These are phyloP conservation scores for Funneliformis mosseae DNA, from an alignment of 192 early-diverging fungal genomes.

Conservation along the genomic window DNA sequence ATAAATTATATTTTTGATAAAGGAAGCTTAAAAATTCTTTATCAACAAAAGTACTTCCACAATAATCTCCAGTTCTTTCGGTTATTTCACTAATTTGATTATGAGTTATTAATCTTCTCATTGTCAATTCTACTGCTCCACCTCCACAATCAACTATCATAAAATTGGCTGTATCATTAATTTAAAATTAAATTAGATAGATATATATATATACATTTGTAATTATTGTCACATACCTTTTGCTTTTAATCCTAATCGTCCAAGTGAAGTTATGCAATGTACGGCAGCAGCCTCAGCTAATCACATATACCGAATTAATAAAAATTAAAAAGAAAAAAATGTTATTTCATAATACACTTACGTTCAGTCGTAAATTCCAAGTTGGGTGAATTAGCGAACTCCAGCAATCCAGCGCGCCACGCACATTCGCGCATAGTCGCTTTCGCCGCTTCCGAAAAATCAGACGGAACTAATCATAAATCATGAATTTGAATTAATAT, in stretches of 20 bases:
- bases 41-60: conserved; percentile 53
- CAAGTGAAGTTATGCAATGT: neutral
- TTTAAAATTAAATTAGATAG: neutral
- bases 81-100: conserved; percentile 49
- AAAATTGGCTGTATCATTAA: conserved; percentile 25
- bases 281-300: conserved; percentile 17
- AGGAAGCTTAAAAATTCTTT: conserved; percentile 23
- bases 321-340: neutral
- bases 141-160: conserved; percentile 48
- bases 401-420: conserved; percentile 29
- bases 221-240: neutral
- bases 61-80: conserved; percentile 48
- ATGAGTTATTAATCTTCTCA: neutral
- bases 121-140: conserved; percentile 44
- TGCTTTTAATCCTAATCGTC: neutral
- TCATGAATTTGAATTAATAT: neutral
- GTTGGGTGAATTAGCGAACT: neutral
- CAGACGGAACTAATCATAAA: neutral
- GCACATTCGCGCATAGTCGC: conserved; percentile 53
- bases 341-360: neutral
- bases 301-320: neutral
- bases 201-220: neutral
- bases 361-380: conserved; percentile 33
- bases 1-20: neutral
- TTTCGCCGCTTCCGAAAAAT: conserved; percentile 41